Conservation (phyloP, 179 eudicot genomes). For the Beta macrorhiza region DNA sequence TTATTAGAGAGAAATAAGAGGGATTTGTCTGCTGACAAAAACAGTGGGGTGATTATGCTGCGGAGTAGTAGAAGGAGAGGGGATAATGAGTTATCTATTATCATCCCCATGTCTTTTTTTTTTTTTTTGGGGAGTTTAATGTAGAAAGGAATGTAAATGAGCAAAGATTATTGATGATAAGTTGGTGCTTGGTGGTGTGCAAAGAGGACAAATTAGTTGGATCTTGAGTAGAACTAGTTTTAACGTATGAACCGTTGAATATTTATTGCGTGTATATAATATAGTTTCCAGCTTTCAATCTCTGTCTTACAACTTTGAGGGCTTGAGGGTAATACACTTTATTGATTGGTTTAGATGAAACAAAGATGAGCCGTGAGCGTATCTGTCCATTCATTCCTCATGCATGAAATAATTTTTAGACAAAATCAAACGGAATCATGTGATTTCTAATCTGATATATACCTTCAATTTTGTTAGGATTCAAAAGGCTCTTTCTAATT, state of each 20-base stretch:
- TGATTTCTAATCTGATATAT: too few relatives aligned
- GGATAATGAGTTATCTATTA: slow-evolving; percentile 13
- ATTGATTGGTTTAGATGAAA: background rate
- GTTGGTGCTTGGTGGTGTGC: background rate
- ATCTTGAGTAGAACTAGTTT: slow-evolving; percentile 11
- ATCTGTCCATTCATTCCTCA: too few relatives aligned
- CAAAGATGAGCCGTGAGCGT: too few relatives aligned
- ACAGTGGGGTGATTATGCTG: slow-evolving; percentile 37
- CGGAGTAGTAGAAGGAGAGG: slow-evolving; percentile 29
- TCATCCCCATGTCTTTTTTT: slow-evolving; percentile 9
- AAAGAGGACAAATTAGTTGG: slow-evolving; percentile 21
- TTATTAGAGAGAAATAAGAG: slow-evolving; percentile 28
- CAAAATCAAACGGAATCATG: too few relatives aligned
- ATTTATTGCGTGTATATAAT: background rate
- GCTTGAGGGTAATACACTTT: background rate
- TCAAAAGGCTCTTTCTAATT: too few relatives aligned
- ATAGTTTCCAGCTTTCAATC: background rate
- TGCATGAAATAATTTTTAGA: too few relatives aligned
- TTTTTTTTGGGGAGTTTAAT: background rate
- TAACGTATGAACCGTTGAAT: background rate
- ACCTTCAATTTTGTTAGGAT: too few relatives aligned
- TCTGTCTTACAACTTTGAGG: background rate
- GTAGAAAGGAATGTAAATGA: background rate
- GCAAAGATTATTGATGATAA: background rate
- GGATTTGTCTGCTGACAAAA: slow-evolving; percentile 40